Base-by-base conservation (phyloP, 352 stramenopile genomes). In the Phytophthora tentaculata region DNA sequence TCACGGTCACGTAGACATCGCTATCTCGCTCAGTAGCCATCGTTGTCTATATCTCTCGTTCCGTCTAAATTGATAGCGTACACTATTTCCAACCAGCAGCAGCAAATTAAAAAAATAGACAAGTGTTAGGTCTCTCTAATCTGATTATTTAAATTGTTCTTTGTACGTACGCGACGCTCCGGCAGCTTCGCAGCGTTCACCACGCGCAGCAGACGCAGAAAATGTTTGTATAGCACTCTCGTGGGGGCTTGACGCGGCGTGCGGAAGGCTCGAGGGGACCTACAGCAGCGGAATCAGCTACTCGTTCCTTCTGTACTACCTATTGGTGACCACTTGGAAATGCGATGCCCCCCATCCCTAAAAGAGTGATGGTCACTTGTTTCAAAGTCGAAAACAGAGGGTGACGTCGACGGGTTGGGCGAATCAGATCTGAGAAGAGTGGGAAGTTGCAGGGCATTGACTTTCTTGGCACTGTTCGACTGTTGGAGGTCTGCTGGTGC, bases 1-100 rank as follows among this genome's bases (percentile, higher is more conserved):
- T 64, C 64, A 82, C 74, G 19, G 73, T 77, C 35, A 79, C 74
- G 50, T 80, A 82, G 35, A 79, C 50, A 24, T 81, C 74, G 58
- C 66, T 70, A 47, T 78, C 70, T 49, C 62, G 62, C 12, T 59
- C 47, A 22, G 44, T 74, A 13, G 59, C 60, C 72, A 76, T 79
- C 14, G 0, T 49, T n/a, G 14, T 32, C 48, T 54, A 44, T 39
- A 48, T 37, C n/a, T 43, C 17, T 24, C 2, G 28, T 20, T 44
- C 20, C 67, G 10, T 58, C 22, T 60, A 56, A 71, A 26, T 47
- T 74, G 35, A 70, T 71, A 74, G 63, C 13, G 43, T 24, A 53
- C 22, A 28, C 59, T 64, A 51, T 58, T 58, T 49, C 14, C 28
- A 10, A 24, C 19, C 26, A 55, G 23, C 14, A 55, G 22, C 17